phyloP scores from a whole-genome alignment of 2,329 filamentous ascomycete genomes.

The Xenoacremonium recifei region DNA sequence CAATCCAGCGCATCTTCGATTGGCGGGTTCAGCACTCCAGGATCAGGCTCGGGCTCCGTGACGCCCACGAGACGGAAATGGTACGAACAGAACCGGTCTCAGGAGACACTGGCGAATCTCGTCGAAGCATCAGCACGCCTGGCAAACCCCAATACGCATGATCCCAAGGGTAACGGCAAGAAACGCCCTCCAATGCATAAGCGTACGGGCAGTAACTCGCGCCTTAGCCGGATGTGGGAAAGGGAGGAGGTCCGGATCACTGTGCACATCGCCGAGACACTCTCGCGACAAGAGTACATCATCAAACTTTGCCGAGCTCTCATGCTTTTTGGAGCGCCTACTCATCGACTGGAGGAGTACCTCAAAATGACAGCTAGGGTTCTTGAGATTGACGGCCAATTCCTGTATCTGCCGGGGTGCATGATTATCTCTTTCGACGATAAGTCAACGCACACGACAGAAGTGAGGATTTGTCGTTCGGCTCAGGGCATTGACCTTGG shows the following conservation, averaged over 20 bases:
- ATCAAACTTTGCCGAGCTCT: slow-evolving; percentile 79
- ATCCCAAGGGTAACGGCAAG: slow-evolving; percentile 21
- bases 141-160: slow-evolving; percentile 31
- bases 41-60: slow-evolving; percentile 35
- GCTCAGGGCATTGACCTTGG: slow-evolving; percentile 59
- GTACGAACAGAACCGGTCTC: slow-evolving; percentile 48
- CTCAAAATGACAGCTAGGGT: slow-evolving; percentile 82
- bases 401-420: slow-evolving; percentile 83
- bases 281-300: slow-evolving; percentile 78
- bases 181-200: slow-evolving; percentile 37
- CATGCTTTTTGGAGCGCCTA: slow-evolving; percentile 87
- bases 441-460: slow-evolving; percentile 60
- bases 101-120: slow-evolving; percentile 46
- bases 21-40: slow-evolving; percentile 30
- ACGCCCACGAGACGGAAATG: slow-evolving; percentile 46
- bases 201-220: slow-evolving; percentile 34
- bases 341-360: slow-evolving; percentile 86
- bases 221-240: slow-evolving; percentile 38
- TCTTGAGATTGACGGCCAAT: slow-evolving; percentile 83
- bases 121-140: slow-evolving; percentile 45
- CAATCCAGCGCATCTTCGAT: slow-evolving; percentile 27
- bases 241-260: slow-evolving; percentile 47
- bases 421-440: slow-evolving; percentile 93
- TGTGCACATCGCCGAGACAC: slow-evolving; percentile 60
- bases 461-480: slow-evolving; percentile 63